Base-by-base conservation (phyloP, 2,329 filamentous ascomycete genomes). In the Coniochaeta sp. region DNA sequence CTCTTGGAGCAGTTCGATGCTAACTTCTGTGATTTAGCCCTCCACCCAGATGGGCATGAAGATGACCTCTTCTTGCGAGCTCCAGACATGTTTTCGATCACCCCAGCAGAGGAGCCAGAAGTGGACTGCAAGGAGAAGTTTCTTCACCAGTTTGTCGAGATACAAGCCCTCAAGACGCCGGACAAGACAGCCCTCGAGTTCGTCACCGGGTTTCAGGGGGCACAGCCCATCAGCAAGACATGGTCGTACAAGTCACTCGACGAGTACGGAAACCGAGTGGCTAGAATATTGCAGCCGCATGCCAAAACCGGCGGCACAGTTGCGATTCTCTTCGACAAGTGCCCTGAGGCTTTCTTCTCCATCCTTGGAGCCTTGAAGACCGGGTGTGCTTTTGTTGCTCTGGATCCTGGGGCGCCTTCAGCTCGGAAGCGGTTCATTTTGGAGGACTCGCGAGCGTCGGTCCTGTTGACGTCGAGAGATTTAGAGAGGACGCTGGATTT, bases 331-430 rank as follows among this genome's bases (percentile, higher is more conserved):
- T 95, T 95, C 60, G 83, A 90, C 52, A 95, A 95, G 63, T 91
- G 86, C 55, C 85, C 90, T 0, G 86, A 92, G 62, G 90, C 89
- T 0, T 91, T 89, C 32, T 89, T 94, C 60, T 79, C 86, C 0
- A 91, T 95, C 33, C 71, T 95, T 1, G 90, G 89, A 1, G 85
- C 94, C 51, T 70, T 95, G 28, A 95, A 95, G 64, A 81, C 86
- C 6, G 90, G 90, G 0, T 91, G 86, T 62, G 81, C 86, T 1
- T 95, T 91, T 65, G 76, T 95, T 14, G 89, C 90, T 0, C 75
- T 95, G 9, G 90, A 95, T 61, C 85, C 87, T 0, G 78, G 77
- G 1, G 86, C 90, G 0, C 90, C 90, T 0, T 71, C 73, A 3
- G 77, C 85, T 9, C 77, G 90, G n/a, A 89, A 90, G 58, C 72